Base-by-base conservation (phyloP, 306 rosid species). In the Fragaria ananassa region DNA sequence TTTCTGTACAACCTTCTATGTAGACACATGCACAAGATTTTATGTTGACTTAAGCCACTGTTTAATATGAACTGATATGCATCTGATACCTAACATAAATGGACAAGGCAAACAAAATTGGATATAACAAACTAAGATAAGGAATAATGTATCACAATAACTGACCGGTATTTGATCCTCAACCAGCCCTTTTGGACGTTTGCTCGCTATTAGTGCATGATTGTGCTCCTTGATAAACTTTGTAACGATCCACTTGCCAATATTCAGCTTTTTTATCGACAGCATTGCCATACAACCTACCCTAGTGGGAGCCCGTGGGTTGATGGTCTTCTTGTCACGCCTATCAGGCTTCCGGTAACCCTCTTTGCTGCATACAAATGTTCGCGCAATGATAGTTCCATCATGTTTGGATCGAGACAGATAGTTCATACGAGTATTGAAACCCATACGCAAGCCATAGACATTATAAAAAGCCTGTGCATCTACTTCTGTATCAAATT, bases 301-400 rank as follows among this genome's bases (percentile, higher is more conserved):
- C 71, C 87, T 79, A 13, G 81, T 76, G 27, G 65, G 70, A n/a
- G 68, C 72, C n/a, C 84, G 61, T 19, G 78, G 81, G 57, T 70
- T 79, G 9, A 37, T 25, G 50, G 41, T 80, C 68, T 79, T 74
- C 81, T 83, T 64, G 17, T 80, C 86, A 4, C 75, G 63, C 74
- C 76, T 72, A n/a, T 80, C 60, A 76, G 83, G 67, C 54, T 61
- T 71, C 51, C 81, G 75, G 58, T 76, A 83, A 68, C 87, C 87
- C 79, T 83, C 84, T 76, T 83, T 83, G 84, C 80, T 83, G 79
- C 87, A 83, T 18, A 80, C 87, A 51, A 83, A 51, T 19, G 87
- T 72, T 42, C 84, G 57, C 6, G 81, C 78, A 34, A 80, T 74
- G 21, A 76, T 6, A 19, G 83, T 64, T 29, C 84, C 84, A 54